phyloP scores from a whole-genome alignment of 805 yeast genomes.

The Starmerella roubikii region DNA sequence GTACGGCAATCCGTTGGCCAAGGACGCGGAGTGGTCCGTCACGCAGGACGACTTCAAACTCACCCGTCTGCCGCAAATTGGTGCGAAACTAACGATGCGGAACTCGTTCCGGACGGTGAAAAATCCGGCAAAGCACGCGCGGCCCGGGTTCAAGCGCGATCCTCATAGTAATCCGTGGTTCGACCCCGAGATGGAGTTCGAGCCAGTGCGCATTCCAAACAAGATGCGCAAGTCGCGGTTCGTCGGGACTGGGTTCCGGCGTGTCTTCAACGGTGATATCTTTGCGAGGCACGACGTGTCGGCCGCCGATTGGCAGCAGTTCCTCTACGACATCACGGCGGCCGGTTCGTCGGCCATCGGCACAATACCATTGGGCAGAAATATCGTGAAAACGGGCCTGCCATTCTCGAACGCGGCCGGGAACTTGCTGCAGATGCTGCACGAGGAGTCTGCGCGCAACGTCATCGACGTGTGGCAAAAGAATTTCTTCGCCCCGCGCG shows the following conservation, averaged over 20 bases:
- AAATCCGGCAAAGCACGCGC: neutral
- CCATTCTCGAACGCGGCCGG: neutral
- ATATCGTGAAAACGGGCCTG: neutral
- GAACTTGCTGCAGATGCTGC: neutral
- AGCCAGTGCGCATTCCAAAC: neutral
- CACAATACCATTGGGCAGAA: neutral
- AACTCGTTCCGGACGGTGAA: neutral
- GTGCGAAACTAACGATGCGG: neutral
- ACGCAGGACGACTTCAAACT: neutral
- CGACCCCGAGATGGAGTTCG: neutral
- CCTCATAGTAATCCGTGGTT: neutral
- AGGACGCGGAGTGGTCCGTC: neutral
- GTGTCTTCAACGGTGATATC: neutral
- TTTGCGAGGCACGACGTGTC: slow-evolving; percentile 2
- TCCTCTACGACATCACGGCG: neutral
- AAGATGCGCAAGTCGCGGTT: neutral
- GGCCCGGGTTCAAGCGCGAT: neutral
- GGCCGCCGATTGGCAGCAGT: slow-evolving; percentile 2
- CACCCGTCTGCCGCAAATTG: neutral
- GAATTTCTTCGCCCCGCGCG: neutral
- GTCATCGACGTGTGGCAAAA: neutral
- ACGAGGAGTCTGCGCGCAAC: neutral
- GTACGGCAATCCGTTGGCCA: slow-evolving; percentile 1
- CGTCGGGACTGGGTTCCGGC: neutral
- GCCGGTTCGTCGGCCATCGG: neutral